These are phyloP conservation scores for Chalciporus pseudorubinellus DNA, from an alignment of 768 basidiomycete species.

Conservation along the genomic window DNA sequence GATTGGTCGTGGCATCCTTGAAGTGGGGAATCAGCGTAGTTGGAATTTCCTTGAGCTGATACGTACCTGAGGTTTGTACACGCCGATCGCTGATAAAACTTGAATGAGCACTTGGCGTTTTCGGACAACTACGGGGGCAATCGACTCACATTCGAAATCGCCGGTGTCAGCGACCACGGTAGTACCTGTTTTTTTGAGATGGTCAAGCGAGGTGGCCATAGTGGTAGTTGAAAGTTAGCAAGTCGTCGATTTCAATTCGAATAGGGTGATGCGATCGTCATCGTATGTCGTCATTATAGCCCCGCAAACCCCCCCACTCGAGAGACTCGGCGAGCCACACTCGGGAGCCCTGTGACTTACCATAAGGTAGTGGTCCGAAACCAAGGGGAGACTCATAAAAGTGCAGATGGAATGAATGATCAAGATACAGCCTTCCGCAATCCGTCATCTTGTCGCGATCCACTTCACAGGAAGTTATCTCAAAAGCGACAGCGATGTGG, in stretches of 20 bases:
- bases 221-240: slow-evolving; percentile 13
- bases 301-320: too few relatives aligned
- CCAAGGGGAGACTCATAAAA: too few relatives aligned
- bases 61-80: slow-evolving; percentile 84
- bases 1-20: slow-evolving; percentile 96
- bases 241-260: not conserved
- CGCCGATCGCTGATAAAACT: slow-evolving; percentile 72
- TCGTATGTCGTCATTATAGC: too few relatives aligned
- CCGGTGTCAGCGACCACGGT: slow-evolving; percentile 94
- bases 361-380: too few relatives aligned
- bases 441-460: too few relatives aligned
- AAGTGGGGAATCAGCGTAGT: slow-evolving; percentile 6
- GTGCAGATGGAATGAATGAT: too few relatives aligned
- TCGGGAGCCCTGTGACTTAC: too few relatives aligned
- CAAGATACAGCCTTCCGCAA: too few relatives aligned
- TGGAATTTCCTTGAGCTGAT: not conserved
- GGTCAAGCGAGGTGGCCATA: slow-evolving; percentile 77
- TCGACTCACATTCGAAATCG: slow-evolving; percentile 72
- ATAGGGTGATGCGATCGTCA: too few relatives aligned
- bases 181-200: slow-evolving; percentile 85
- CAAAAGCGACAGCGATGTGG: too few relatives aligned
- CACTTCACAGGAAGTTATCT: too few relatives aligned
- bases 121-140: slow-evolving; percentile 2
- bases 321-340: too few relatives aligned
- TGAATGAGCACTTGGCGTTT: slow-evolving; percentile 19